A percentile compares a stretch with the other conserved stretches of the same genome.
These are phyloP conservation scores for Puccinellia tenuiflora DNA, from an alignment of 176 grass and related monocot species.

Conservation along the genomic window DNA sequence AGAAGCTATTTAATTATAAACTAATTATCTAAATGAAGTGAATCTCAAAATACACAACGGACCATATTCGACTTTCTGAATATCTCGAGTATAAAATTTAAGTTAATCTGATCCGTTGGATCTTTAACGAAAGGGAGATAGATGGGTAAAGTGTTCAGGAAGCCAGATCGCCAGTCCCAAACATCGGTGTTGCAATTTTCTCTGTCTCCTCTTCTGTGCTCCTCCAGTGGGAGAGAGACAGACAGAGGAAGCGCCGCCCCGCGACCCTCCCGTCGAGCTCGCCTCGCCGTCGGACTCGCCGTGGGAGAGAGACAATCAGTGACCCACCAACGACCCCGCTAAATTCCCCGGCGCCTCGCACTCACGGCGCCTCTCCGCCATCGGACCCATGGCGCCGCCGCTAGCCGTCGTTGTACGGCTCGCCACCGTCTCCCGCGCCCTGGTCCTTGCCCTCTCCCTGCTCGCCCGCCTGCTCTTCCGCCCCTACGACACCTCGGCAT, in stretches of 20 bases:
- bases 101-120: too few species aligned
- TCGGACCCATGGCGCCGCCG: not conserved
- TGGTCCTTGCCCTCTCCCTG: slow-evolving; percentile 54
- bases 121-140: too few species aligned
- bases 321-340: not conserved
- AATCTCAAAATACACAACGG: too few species aligned
- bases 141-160: too few species aligned
- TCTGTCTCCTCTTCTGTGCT: too few species aligned
- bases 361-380: not conserved
- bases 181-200: too few species aligned
- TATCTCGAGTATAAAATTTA: too few species aligned
- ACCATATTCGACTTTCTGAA: too few species aligned
- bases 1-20: too few species aligned
- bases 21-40: too few species aligned
- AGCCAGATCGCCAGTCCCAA: too few species aligned
- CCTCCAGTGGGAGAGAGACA: too few species aligned
- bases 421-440: slow-evolving; percentile 46
- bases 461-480: slow-evolving; percentile 61
- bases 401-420: slow-evolving; percentile 30
- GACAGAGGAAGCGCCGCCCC: not conserved
- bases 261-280: not conserved
- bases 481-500: slow-evolving; percentile 86
- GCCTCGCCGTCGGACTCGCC: not conserved
- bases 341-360: not conserved
- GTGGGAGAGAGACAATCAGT: not conserved